Evolutionary conservation across 352 stramenopile genomes (phyloP).

Genomic region (Sclerospora graminicola): DNA sequence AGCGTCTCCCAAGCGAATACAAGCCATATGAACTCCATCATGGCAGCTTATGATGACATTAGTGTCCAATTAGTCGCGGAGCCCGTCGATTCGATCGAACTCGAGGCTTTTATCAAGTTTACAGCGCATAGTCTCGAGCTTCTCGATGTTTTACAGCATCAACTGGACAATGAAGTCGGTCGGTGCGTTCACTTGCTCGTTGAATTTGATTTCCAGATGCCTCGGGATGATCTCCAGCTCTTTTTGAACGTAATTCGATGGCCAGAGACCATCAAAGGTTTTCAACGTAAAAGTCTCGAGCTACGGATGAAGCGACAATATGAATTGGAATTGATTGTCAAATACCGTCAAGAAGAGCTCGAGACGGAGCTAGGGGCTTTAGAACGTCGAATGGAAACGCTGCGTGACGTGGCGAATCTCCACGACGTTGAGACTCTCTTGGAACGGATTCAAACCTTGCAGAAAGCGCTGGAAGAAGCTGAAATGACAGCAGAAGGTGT

Average conservation of each 20-base stretch:
- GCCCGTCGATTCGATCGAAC: too few species aligned
- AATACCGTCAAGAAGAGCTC: conserved; percentile 85
- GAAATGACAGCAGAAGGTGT: too few species aligned
- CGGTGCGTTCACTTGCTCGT: conserved; percentile 83
- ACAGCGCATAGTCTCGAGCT: too few species aligned
- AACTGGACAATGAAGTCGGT: too few species aligned
- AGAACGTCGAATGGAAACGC: conserved; percentile 82
- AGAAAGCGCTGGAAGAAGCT: conserved; percentile 76
- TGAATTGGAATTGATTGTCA: conserved; percentile 83
- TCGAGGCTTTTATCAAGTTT: too few species aligned
- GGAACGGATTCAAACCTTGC: conserved; percentile 71
- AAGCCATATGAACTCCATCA: too few species aligned
- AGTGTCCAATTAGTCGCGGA: too few species aligned
- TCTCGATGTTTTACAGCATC: too few species aligned
- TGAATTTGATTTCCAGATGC: conserved; percentile 80
- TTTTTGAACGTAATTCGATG: conserved; percentile 88
- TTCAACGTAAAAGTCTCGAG: conserved; percentile 88
- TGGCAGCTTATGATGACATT: too few species aligned
- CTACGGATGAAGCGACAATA: conserved; percentile 84
- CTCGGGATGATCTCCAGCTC: conserved; percentile 85
- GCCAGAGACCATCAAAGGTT: conserved; percentile 87
- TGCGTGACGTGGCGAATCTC: too few species aligned
- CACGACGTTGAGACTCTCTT: conserved; percentile 69
- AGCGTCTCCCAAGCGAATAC: too few species aligned
- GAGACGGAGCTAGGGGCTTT: conserved; percentile 68